These are phyloP conservation scores for Fusarium neocosmosporiellum DNA, from an alignment of 2,329 filamentous ascomycete species.

Conservation along the genomic window DNA sequence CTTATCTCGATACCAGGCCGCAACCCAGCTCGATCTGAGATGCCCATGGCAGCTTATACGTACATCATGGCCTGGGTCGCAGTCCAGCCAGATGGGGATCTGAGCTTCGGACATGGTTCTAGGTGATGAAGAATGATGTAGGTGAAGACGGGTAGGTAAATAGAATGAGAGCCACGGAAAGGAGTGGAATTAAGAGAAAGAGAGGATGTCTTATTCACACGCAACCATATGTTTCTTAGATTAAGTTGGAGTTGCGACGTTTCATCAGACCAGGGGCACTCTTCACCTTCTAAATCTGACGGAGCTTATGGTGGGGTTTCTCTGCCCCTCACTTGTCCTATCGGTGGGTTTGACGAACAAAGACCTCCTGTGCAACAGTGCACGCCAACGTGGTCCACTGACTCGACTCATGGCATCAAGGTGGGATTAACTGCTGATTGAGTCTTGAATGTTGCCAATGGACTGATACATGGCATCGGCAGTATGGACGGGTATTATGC, in stretches of 20 bases:
- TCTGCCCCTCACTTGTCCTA: constrained; percentile 33
- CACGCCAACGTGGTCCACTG: constrained; percentile 15
- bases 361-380: neutral
- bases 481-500: neutral
- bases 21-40: constrained; percentile 6
- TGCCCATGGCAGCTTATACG: constrained; percentile 46
- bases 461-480: neutral
- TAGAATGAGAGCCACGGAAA: neutral
- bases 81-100: constrained; percentile 70
- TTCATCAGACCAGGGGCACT: constrained; percentile 16
- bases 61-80: constrained; percentile 75
- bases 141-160: neutral
- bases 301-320: constrained; percentile 31
- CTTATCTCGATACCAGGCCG: neutral
- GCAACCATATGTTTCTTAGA: constrained; percentile 1
- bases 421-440: neutral
- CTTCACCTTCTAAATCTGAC: constrained; percentile 20
- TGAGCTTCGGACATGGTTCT: constrained; percentile 43
- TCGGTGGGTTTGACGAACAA: neutral
- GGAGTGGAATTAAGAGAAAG: neutral
- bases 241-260: constrained; percentile 35
- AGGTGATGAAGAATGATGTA: neutral
- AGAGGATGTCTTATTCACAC: neutral
- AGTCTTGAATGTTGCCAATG: neutral
- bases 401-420: neutral